Percentiles rank a stretch among this genome's conserved stretches.
Evolutionary conservation across 768 basidiomycete species (phyloP).

Genomic region (Lactarius sanguifluus): DNA sequence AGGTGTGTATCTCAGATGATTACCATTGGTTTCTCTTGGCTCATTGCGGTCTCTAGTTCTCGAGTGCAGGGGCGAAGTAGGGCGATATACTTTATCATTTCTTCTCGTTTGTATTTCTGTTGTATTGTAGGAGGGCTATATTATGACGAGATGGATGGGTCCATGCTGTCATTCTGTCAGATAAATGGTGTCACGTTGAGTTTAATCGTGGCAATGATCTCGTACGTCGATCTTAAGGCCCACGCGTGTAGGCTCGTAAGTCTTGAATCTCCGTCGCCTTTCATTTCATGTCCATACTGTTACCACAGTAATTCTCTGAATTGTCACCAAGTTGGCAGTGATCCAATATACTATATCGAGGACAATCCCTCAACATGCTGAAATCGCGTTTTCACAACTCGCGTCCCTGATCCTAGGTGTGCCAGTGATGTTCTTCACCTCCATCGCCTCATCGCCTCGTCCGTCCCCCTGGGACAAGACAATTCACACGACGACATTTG

Average conservation of each 20-base stretch:
- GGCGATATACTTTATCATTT: slow-evolving; percentile 13
- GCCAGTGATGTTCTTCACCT: neutral
- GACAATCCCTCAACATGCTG: neutral
- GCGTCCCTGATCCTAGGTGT: neutral
- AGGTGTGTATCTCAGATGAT: slow-evolving; percentile 37
- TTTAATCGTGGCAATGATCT: neutral
- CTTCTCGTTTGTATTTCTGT: slow-evolving; percentile 27
- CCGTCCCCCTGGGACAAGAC: neutral
- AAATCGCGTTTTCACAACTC: neutral
- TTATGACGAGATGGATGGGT: slow-evolving; percentile 15
- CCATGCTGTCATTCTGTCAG: neutral
- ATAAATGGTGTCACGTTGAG: slow-evolving; percentile 5
- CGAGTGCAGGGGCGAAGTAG: slow-evolving; percentile 36
- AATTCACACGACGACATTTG: neutral
- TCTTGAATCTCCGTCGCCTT: neutral
- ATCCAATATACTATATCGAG: neutral
- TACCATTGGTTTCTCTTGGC: neutral
- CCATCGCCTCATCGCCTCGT: neutral
- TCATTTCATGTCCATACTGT: neutral
- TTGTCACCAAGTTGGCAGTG: neutral
- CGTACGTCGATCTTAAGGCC: neutral
- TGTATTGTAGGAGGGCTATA: slow-evolving; percentile 31
- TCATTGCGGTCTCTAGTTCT: slow-evolving; percentile 28
- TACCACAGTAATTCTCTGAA: neutral
- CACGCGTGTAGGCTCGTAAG: neutral